Percentiles rank a stretch among this genome's conserved stretches.
Conservation (phyloP, 2,329 filamentous ascomycete species). For the Xylaria arbuscula region DNA sequence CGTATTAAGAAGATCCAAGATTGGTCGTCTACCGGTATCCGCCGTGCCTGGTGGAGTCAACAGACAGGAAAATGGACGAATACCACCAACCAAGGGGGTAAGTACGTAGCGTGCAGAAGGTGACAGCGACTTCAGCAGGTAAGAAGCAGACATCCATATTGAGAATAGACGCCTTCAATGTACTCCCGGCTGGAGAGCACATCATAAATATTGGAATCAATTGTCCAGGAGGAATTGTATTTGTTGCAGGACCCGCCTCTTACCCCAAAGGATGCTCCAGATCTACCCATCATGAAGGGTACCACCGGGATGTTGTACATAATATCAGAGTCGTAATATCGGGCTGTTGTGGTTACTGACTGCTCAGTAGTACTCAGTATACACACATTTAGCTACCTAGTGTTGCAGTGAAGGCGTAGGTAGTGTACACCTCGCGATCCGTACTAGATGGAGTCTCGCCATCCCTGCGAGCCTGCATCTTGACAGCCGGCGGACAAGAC, state of each 20-base stretch:
- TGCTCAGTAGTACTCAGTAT: neutral
- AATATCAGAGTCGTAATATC: constrained; percentile 27
- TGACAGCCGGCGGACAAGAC: neutral
- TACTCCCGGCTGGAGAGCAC: neutral
- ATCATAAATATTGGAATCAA: neutral
- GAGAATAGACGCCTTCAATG: neutral
- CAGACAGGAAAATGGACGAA: neutral
- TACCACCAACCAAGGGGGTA: constrained; percentile 1
- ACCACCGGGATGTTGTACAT: constrained; percentile 7
- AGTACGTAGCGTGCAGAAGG: neutral
- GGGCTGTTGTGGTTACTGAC: constrained; percentile 10
- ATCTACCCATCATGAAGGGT: constrained; percentile 6
- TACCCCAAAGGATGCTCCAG: neutral
- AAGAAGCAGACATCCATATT: no score
- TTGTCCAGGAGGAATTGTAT: constrained; percentile 8
- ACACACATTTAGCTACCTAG: neutral
- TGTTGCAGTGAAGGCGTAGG: neutral
- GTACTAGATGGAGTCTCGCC: neutral
- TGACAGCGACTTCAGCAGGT: neutral
- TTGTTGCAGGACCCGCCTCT: neutral
- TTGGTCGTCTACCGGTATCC: constrained; percentile 1
- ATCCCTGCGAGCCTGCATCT: constrained; percentile 22
- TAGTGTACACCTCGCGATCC: constrained; percentile 15
- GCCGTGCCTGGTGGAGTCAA: constrained; percentile 19
- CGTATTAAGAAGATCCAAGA: constrained; percentile 22